Evolutionary conservation across 257 asterid genomes (phyloP).

Genomic region (Phtheirospermum japonicum): DNA sequence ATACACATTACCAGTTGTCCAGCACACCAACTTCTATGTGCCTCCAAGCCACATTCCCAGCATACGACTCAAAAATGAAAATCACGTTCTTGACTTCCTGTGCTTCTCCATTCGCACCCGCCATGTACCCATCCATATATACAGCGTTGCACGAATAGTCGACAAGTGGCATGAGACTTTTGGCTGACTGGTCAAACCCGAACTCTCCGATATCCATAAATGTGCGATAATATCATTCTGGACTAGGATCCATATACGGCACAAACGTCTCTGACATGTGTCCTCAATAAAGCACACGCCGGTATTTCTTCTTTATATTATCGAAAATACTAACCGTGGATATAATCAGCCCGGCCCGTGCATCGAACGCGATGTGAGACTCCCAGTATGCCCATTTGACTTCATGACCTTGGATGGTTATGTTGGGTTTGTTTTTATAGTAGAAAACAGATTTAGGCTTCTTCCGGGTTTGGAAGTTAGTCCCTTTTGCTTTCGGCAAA

Average conservation of each 20-base stretch:
- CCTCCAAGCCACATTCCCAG: too few relatives aligned
- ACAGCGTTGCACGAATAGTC: constrained; percentile 62
- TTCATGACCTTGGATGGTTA: constrained; percentile 37
- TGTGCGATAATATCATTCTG: constrained; percentile 63
- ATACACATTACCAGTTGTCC: too few relatives aligned
- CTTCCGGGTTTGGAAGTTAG: constrained; percentile 43
- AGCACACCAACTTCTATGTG: too few relatives aligned
- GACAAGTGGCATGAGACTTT: constrained; percentile 41
- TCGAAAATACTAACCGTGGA: constrained; percentile 58
- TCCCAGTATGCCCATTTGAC: constrained; percentile 67
- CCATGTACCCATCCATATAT: constrained; percentile 61
- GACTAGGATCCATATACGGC: constrained; percentile 71
- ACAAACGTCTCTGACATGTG: too few relatives aligned
- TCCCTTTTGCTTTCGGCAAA: constrained; percentile 48
- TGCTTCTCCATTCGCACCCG: too few relatives aligned
- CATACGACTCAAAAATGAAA: too few relatives aligned
- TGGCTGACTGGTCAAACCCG: constrained; percentile 71
- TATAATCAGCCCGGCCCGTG: too few relatives aligned
- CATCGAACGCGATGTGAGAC: constrained; percentile 57
- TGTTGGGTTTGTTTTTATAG: constrained; percentile 28
- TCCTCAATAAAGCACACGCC: constrained; percentile 61
- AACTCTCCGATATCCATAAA: constrained; percentile 78
- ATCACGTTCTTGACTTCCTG: too few relatives aligned
- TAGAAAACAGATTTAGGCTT: constrained; percentile 30
- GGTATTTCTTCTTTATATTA: constrained; percentile 22